These are phyloP conservation scores for Neopestalotiopsis sp. DNA, from an alignment of 2,329 filamentous ascomycete genomes.

Conservation along the genomic window DNA sequence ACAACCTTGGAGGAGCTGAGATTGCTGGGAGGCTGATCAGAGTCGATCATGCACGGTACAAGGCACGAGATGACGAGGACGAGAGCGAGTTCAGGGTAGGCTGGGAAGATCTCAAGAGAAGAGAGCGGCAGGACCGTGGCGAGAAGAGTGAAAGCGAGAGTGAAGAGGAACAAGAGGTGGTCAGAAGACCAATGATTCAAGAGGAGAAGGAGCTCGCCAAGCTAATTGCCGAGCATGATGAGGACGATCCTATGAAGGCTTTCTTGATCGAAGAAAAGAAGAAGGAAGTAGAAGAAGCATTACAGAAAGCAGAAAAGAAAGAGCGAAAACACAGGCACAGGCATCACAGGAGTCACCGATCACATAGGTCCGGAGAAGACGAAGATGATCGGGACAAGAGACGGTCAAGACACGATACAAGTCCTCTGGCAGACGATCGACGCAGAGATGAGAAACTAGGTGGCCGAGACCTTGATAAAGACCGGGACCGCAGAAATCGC, in stretches of 20 bases:
- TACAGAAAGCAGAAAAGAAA: slow-evolving; percentile 59
- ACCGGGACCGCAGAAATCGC: slow-evolving; percentile 37
- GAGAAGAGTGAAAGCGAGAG: slow-evolving; percentile 47
- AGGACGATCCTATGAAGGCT: slow-evolving; percentile 97
- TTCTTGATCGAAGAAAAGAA: slow-evolving; percentile 91
- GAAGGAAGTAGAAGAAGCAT: slow-evolving; percentile 79
- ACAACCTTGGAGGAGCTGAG: slow-evolving; percentile 88
- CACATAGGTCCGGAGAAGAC: slow-evolving; percentile 37
- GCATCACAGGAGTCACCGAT: slow-evolving; percentile 50
- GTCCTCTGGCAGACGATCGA: slow-evolving; percentile 31
- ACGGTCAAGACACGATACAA: slow-evolving; percentile 46
- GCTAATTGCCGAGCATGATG: slow-evolving; percentile 81
- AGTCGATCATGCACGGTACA: slow-evolving; percentile 94
- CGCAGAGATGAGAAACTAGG: slow-evolving; percentile 35
- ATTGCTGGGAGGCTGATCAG: slow-evolving; percentile 81
- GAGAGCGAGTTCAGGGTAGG: slow-evolving; percentile 63
- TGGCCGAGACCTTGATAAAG: slow-evolving; percentile 25
- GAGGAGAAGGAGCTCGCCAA: slow-evolving; percentile 83
- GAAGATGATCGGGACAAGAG: slow-evolving; percentile 25
- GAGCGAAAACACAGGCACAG: slow-evolving; percentile 51
- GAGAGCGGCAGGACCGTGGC: slow-evolving; percentile 40
- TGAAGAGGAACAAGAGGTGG: slow-evolving; percentile 46
- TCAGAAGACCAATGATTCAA: slow-evolving; percentile 67
- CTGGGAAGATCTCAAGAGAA: slow-evolving; percentile 64
- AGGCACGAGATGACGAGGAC: slow-evolving; percentile 80